Evolutionary conservation across 1,139 yeast genomes (phyloP).

Genomic region (Citeromyces hawaiiensis): DNA sequence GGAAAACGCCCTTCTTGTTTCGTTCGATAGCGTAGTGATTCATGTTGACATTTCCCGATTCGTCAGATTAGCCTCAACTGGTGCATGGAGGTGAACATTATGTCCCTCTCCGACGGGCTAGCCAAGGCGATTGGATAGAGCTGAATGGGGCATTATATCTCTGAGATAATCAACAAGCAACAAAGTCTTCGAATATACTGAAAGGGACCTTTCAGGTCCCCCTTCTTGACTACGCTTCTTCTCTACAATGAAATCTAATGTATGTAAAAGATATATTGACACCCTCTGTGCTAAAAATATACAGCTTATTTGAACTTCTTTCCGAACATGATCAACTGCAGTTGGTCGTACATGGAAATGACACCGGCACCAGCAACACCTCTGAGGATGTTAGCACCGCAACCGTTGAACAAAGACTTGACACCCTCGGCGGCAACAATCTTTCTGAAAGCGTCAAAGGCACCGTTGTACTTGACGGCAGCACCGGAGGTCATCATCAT

Average conservation of each 20-base stretch:
- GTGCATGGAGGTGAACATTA: not conserved
- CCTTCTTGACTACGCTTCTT: no score
- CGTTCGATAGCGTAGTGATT: slow-evolving; percentile 1
- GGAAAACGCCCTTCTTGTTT: not conserved
- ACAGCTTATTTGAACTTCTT: slow-evolving; percentile 44
- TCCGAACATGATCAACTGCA: slow-evolving; percentile 62
- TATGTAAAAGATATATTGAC: not conserved
- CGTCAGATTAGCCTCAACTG: not conserved
- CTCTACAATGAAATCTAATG: not conserved
- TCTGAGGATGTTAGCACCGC: slow-evolving; percentile 80
- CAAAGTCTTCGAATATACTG: no score
- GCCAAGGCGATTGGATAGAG: no score
- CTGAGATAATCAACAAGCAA: no score
- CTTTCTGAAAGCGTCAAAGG: slow-evolving; percentile 59
- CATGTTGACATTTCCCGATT: slow-evolving; percentile 2
- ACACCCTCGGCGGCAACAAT: slow-evolving; percentile 67
- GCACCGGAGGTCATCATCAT: slow-evolving; percentile 84
- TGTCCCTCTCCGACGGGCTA: not conserved
- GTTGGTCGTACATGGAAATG: slow-evolving; percentile 67
- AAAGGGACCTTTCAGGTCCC: no score
- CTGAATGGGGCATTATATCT: no score
- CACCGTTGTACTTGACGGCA: slow-evolving; percentile 65
- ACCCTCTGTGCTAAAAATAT: slow-evolving; percentile 2
- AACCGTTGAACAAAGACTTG: slow-evolving; percentile 67
- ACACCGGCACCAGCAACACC: slow-evolving; percentile 88